Evolutionary conservation across 2,329 filamentous ascomycete genomes (phyloP), one percentile per base, ranked within the genome.

Genomic region (Fusarium devonianum): DNA sequence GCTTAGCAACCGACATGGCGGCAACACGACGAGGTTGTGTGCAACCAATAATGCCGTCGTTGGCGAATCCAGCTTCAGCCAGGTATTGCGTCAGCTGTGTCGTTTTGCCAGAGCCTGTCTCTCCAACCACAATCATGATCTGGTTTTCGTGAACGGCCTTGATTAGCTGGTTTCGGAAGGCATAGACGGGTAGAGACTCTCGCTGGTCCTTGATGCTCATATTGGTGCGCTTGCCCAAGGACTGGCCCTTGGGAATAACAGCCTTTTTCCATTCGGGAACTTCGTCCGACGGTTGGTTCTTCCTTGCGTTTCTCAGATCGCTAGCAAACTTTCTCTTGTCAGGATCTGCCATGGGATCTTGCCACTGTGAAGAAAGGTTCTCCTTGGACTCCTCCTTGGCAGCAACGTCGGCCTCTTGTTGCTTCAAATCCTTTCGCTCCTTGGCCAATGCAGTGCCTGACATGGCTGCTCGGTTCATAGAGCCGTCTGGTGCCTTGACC

Each of bases 401-500:
- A 75, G 74, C 89, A 76, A 73, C 91, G 51, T 95, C 89, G 0
- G 85, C 86, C 72, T 99, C 93, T 68, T 95, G 89, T 65, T 96
- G 90, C 53, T 90, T 86, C 60, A 97, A 65, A 52, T 99, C 94
- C 68, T 91, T 87, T 41, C 94, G 82, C 68, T 99, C 94, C 69
- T 94, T 96, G 4, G 93, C 90, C 11, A 99, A 74, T 4, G 86
- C 82, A 12, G 93, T 92, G 33, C 94, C 93, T 7, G 92, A 87
- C 89, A 97, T 96, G 12, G 95, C 95, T 36, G 95, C 91, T 66
- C 94, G 84, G 69, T 99, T 99, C 72, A 99, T 86, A 4, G 93
- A 97, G n/a, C 94, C 94, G 71, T 99, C 94, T 0, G 94, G 95
- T 1, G 94, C 94, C 73, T 97, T 97, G 63, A 99, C 90, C 16